These are phyloP conservation scores for Rostrohypoxylon terebratum DNA, from an alignment of 495 filamentous ascomycete genomes.

Conservation along the genomic window DNA sequence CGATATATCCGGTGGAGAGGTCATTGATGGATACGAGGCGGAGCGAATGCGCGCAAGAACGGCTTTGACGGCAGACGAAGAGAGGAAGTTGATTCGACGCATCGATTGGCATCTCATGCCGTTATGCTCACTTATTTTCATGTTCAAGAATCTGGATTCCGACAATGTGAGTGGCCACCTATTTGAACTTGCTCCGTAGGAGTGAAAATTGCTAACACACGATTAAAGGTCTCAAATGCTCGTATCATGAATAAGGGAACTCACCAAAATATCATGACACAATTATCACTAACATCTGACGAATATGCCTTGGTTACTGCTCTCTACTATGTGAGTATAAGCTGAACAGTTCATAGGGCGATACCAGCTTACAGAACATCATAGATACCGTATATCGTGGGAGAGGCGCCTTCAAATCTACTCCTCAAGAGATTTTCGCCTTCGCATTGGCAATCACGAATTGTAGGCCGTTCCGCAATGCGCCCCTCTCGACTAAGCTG, in stretches of 20 bases:
- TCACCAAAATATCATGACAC: conserved; percentile 57
- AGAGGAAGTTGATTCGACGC: conserved; percentile 57
- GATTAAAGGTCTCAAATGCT: conserved; percentile 54
- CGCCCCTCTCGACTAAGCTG: not conserved
- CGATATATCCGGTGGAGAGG: conserved; percentile 33
- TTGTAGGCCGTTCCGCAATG: conserved; percentile 35
- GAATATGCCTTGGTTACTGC: conserved; percentile 49
- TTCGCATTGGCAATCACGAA: conserved; percentile 56
- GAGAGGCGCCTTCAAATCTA: conserved; percentile 59
- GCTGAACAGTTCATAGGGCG: not conserved
- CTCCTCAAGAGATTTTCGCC: conserved; percentile 55
- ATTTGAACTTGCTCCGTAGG: not conserved
- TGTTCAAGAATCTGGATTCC: conserved; percentile 59
- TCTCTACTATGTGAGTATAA: conserved; percentile 48
- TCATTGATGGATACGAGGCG: conserved; percentile 56
- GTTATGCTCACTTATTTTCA: conserved; percentile 58
- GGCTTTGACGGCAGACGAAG: conserved; percentile 55
- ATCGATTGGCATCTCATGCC: conserved; percentile 62
- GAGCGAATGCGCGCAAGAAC: conserved; percentile 57
- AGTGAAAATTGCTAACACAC: not conserved
- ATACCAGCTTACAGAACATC: conserved; percentile 32
- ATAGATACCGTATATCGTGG: conserved; percentile 60
- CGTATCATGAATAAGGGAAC: conserved; percentile 57
- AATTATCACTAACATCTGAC: conserved; percentile 53
- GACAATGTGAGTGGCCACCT: conserved; percentile 52